Percentiles rank a stretch among this genome's conserved stretches.
phyloP scores from a whole-genome alignment of 2,329 filamentous ascomycete genomes.

The Coniochaeta hoffmannii region DNA sequence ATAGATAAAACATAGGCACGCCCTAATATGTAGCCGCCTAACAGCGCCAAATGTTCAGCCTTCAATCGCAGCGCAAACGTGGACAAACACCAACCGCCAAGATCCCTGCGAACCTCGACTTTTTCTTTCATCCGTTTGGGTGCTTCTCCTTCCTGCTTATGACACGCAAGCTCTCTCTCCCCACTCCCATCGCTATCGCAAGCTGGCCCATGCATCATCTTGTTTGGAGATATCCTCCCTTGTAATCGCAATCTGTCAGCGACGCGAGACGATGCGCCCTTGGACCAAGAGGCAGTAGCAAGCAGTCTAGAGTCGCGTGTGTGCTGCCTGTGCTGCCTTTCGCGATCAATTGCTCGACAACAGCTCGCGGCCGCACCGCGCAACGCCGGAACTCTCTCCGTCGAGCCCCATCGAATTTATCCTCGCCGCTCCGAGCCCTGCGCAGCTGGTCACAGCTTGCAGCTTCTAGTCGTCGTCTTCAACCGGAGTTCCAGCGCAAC shows the following conservation, averaged over 20 bases:
- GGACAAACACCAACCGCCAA: slow-evolving; percentile 1
- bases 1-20: too few species aligned
- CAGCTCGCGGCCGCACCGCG: neutral
- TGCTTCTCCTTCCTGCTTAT: neutral
- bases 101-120: neutral
- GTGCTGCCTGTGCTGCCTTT: neutral
- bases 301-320: neutral
- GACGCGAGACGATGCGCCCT: neutral
- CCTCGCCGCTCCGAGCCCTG: neutral
- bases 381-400: neutral
- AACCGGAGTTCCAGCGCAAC: neutral
- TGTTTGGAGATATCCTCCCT: neutral
- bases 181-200: neutral
- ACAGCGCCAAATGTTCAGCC: neutral
- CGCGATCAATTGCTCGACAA: neutral
- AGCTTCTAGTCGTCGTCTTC: neutral
- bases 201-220: neutral
- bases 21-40: too few species aligned
- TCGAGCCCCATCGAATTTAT: neutral
- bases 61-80: neutral
- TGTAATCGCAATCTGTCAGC: neutral
- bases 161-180: neutral
- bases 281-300: neutral
- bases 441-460: too few species aligned
- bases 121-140: neutral